Percentiles rank a stretch among this genome's conserved stretches.
Conservation (phyloP, 768 basidiomycete genomes). For the Naematelia aurantialba region DNA sequence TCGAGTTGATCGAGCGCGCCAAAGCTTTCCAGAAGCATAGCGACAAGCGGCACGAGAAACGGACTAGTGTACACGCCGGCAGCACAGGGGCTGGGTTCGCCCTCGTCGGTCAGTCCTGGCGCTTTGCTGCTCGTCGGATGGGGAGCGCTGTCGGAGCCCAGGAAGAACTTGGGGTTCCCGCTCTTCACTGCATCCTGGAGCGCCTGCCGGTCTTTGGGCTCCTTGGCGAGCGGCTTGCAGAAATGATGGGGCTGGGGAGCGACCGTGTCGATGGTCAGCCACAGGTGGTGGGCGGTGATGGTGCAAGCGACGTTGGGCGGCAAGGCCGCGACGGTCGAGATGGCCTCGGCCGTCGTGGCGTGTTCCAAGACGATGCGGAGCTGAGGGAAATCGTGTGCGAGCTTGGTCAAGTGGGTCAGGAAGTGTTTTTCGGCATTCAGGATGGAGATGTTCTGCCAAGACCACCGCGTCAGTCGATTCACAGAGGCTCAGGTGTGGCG, state of each 20-base stretch:
- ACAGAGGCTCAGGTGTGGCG: neutral
- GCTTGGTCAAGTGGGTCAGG: slow-evolving; percentile 75
- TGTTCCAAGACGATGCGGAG: slow-evolving; percentile 70
- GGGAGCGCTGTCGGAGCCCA: slow-evolving; percentile 95
- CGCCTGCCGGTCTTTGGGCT: slow-evolving; percentile 82
- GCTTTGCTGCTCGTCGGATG: slow-evolving; percentile 60
- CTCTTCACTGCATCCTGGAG: slow-evolving; percentile 65
- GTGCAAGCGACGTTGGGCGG: slow-evolving; percentile 87
- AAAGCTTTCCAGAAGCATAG: slow-evolving; percentile 81
- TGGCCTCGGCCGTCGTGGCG: slow-evolving; percentile 21
- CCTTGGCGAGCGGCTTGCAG: slow-evolving; percentile 98
- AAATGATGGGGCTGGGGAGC: slow-evolving; percentile 92
- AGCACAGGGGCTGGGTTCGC: slow-evolving; percentile 71
- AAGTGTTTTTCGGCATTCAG: slow-evolving; percentile 90
- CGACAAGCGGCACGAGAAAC: slow-evolving; percentile 81
- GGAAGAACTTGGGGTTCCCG: slow-evolving; percentile 93
- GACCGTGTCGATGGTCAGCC: slow-evolving; percentile 91
- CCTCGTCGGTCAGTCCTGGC: slow-evolving; percentile 23
- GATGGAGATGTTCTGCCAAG: slow-evolving; percentile 69
- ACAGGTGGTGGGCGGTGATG: slow-evolving; percentile 94
- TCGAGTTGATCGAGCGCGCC: slow-evolving; percentile 77
- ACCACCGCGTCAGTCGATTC: slow-evolving; percentile 2
- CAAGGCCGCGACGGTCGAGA: slow-evolving; percentile 48
- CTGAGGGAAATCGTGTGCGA: slow-evolving; percentile 77
- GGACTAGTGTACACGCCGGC: slow-evolving; percentile 96